These are phyloP conservation scores for Suillus subluteus DNA, from an alignment of 768 basidiomycete genomes.

Conservation along the genomic window DNA sequence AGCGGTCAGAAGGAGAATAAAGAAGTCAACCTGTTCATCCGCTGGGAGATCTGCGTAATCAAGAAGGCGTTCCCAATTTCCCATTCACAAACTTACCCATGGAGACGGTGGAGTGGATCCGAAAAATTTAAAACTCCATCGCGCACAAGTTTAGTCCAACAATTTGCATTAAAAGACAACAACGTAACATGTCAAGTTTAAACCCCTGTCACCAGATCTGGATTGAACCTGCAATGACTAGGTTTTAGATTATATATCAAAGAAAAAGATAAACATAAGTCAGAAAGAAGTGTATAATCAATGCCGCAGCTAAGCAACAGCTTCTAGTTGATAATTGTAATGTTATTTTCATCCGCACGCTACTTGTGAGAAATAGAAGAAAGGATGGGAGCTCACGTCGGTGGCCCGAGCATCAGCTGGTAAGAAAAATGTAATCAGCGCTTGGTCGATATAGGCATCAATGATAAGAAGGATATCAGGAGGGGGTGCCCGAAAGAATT, in stretches of 20 bases:
- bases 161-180: neutral
- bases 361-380: conserved; percentile 4
- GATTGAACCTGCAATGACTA: neutral
- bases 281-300: conserved; percentile 53
- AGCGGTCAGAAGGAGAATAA: neutral
- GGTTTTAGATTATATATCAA: conserved; percentile 3
- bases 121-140: neutral
- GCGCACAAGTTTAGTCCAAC: neutral
- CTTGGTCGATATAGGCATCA: conserved; percentile 2
- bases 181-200: neutral
- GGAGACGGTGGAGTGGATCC: neutral
- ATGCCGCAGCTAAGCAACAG: conserved; percentile 81
- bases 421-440: conserved; percentile 14
- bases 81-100: neutral
- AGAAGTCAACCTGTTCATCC: neutral
- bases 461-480: conserved; percentile 51
- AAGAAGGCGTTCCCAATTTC: neutral
- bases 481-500: conserved; percentile 76
- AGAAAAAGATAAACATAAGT: conserved; percentile 18
- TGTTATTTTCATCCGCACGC: conserved; percentile 24
- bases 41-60: neutral
- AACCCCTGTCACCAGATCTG: neutral
- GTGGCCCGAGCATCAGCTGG: neutral
- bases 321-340: conserved; percentile 81
- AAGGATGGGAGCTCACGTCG: conserved; percentile 2